Evolutionary conservation across 495 filamentous ascomycete genomes (phyloP).

Genomic region (Penicillium argentinense): DNA sequence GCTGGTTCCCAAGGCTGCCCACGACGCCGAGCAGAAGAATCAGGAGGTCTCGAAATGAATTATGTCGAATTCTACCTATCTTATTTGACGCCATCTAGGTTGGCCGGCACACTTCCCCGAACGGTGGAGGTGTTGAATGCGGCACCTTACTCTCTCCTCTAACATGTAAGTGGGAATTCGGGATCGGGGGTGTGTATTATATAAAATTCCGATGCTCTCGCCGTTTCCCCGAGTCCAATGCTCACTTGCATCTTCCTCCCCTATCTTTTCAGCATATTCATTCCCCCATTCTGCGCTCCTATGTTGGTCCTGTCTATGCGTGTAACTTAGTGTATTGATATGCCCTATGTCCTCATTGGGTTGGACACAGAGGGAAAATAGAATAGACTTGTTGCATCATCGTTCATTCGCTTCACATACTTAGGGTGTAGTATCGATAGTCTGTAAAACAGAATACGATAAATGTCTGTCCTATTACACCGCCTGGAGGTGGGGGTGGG

Average conservation of each 20-base stretch:
- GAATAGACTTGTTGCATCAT: slow-evolving; percentile 31
- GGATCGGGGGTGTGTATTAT: slow-evolving; percentile 32
- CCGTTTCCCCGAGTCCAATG: neutral
- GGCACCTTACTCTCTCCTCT: neutral
- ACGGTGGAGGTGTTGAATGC: neutral
- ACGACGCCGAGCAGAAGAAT: slow-evolving; percentile 44
- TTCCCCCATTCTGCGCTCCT: slow-evolving; percentile 27
- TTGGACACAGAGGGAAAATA: slow-evolving; percentile 17
- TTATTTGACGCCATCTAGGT: too few species aligned
- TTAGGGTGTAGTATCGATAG: too few species aligned
- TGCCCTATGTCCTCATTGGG: slow-evolving; percentile 13
- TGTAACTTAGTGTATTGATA: slow-evolving; percentile 42
- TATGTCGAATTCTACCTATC: too few species aligned
- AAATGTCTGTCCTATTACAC: too few species aligned
- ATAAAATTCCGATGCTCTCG: slow-evolving; percentile 20
- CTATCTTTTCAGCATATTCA: slow-evolving; percentile 29
- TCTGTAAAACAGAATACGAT: too few species aligned
- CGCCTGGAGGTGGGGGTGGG: too few species aligned
- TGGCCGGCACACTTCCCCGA: too few species aligned
- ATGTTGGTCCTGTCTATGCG: slow-evolving; percentile 12
- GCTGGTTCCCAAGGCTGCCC: slow-evolving; percentile 51
- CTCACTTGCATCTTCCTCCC: slow-evolving; percentile 15
- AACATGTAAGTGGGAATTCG: slow-evolving; percentile 12
- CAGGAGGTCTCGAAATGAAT: slow-evolving; percentile 16
- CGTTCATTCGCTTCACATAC: too few species aligned